Evolutionary conservation across 257 asterid genomes (phyloP).

Genomic region (Paraleonurus japonicus): DNA sequence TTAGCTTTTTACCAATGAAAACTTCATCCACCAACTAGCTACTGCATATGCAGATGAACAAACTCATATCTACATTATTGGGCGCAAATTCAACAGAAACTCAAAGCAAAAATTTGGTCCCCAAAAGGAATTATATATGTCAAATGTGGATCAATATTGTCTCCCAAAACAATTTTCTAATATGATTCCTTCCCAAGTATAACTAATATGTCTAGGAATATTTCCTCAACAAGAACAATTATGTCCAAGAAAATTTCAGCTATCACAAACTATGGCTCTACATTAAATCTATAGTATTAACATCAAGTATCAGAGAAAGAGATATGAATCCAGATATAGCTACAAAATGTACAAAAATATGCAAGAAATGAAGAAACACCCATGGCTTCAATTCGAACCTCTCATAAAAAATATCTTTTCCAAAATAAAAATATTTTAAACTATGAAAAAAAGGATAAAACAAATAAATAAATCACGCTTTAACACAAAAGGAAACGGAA

Average conservation of each 20-base stretch:
- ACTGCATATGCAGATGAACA: neutral
- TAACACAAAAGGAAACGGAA: neutral
- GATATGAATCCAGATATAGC: neutral
- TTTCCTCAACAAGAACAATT: conserved; percentile 4
- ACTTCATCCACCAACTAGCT: neutral
- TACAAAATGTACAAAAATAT: conserved; percentile 3
- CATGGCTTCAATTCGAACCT: conserved; percentile 12
- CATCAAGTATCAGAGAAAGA: neutral
- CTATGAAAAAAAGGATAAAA: neutral
- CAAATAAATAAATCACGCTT: neutral
- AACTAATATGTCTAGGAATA: neutral
- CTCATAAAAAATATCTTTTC: neutral
- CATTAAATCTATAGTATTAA: neutral
- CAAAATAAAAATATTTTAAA: neutral
- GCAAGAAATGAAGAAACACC: conserved; percentile 12
- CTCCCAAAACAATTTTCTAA: neutral
- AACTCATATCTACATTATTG: conserved; percentile 1
- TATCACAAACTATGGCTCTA: neutral
- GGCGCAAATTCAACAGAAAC: neutral
- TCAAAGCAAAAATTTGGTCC: neutral
- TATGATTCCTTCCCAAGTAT: neutral
- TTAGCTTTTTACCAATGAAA: neutral
- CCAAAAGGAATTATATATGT: neutral
- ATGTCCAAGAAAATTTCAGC: neutral
- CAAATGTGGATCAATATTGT: neutral